Evolutionary conservation across 2,329 filamentous ascomycete genomes (phyloP).

Genomic region (Arthroderma sp.): DNA sequence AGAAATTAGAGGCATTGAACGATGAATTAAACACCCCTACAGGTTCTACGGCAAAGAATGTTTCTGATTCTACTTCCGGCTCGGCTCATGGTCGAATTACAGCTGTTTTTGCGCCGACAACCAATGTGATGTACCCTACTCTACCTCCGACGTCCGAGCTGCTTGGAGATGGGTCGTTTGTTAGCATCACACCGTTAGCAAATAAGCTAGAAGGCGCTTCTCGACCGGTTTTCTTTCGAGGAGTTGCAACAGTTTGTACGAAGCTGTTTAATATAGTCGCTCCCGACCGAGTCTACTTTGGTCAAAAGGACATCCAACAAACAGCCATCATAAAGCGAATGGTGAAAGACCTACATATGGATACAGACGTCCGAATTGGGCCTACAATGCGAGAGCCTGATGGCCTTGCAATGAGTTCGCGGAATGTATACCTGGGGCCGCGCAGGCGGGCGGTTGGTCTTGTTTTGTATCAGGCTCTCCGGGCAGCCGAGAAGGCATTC

Average conservation of each 20-base stretch:
- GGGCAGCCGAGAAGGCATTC: constrained; percentile 57
- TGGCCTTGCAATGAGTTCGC: constrained; percentile 78
- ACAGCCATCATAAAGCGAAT: constrained; percentile 78
- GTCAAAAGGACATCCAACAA: constrained; percentile 96
- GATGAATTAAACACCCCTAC: constrained; percentile 46
- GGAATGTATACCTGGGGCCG: constrained; percentile 82
- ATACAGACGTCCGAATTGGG: constrained; percentile 59
- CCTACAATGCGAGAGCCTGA: constrained; percentile 64
- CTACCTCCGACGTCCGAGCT: constrained; percentile 60
- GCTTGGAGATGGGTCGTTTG: constrained; percentile 71
- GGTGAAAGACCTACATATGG: constrained; percentile 75
- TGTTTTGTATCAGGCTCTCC: constrained; percentile 57
- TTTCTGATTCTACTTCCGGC: constrained; percentile 13
- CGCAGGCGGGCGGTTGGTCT: constrained; percentile 59
- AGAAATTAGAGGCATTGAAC: constrained; percentile 54
- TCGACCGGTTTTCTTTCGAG: constrained; percentile 87
- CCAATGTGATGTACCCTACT: constrained; percentile 74
- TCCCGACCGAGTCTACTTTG: constrained; percentile 76
- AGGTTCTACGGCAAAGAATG: neutral
- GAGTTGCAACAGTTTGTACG: constrained; percentile 92
- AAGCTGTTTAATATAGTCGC: constrained; percentile 77
- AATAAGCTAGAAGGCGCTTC: constrained; percentile 71
- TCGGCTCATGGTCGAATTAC: constrained; percentile 50
- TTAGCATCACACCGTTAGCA: constrained; percentile 76
- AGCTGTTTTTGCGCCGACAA: constrained; percentile 76